Evolutionary conservation across 2,329 filamentous ascomycete genomes (phyloP), one percentile per base, ranked within the genome.

Genomic region (Aspergillus spinulosporus): DNA sequence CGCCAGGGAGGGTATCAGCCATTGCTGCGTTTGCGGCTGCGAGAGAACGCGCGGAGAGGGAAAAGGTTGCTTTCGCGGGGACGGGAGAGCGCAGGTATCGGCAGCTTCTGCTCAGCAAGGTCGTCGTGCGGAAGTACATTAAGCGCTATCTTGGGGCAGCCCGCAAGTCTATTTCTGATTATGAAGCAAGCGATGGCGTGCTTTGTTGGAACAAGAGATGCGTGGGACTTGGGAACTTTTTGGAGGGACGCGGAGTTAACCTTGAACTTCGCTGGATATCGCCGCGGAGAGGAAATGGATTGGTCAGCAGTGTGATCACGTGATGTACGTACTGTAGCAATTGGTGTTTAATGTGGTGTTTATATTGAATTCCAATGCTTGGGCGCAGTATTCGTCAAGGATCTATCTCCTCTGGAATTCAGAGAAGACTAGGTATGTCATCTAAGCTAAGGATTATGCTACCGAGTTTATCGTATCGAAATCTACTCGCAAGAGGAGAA

Each of bases 1-100:
- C 44, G 61, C 81, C 82, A 34, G 80, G 79, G 48, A 82, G 77
- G 59, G 72, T 61, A 57, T 77, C 76, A 34, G 75, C 74, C 73
- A 76, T 76, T 50, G 72, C 69, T 55, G 72, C 67, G 68, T 72
- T 66, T 43, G 72, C 57, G 31, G 69, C 66, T 39, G 67, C 61
- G 61, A 67, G 68, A 7, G 68, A 68, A 58, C 72, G 69, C 37
- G 68, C 64, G 52, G 70, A 68, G 44, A 73, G 62, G 37, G 71
- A 73, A 56, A 72, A 73, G 43, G 70, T 63, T 34, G 54, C 54
- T 52, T 64, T 64, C 36, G 64, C 65, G 50, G 61, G 59, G 43
- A 66, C 37, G 54, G 60, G 60, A 46, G 69, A 60, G 61, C 66
- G 70, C 62, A 73, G 64, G 61, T 73, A 73, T 61, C 68, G 72